Conservation (phyloP, 441 rosid species). For the Erodium texanum region DNA sequence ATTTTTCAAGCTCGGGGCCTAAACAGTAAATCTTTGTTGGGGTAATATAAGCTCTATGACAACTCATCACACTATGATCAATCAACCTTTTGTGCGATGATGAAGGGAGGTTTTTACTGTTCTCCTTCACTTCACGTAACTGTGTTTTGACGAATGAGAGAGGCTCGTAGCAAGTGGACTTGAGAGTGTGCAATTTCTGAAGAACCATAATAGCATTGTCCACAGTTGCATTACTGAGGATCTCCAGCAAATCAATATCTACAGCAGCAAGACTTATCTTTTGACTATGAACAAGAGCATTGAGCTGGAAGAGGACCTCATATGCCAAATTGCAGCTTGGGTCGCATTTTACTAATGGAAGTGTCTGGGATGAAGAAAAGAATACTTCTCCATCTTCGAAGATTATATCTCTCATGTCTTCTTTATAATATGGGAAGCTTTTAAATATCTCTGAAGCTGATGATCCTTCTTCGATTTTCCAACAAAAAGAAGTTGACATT, state of each 20-base stretch:
- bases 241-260: conserved; percentile 32
- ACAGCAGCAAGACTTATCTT: conserved; percentile 59
- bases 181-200: conserved; percentile 61
- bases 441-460: conserved; percentile 33
- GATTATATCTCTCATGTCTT: conserved; percentile 28
- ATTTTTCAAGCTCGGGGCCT: conserved; percentile 88
- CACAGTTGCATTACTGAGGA: conserved; percentile 31
- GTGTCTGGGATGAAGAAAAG: conserved; percentile 38
- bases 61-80: conserved; percentile 54
- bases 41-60: conserved; percentile 74
- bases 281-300: conserved; percentile 69
- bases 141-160: conserved; percentile 41
- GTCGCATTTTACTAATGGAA: conserved; percentile 47
- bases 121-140: conserved; percentile 29
- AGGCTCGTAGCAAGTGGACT: conserved; percentile 57
- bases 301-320: conserved; percentile 72
- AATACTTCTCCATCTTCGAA: conserved; percentile 39
- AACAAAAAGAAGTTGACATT: conserved; percentile 49
- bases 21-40: conserved; percentile 76
- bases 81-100: conserved; percentile 33
- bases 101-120: conserved; percentile 28
- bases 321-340: conserved; percentile 36
- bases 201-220: conserved; percentile 49
- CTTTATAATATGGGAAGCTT: conserved; percentile 46
- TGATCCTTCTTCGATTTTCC: conserved; percentile 40